Conservation (phyloP, 495 filamentous ascomycete species). For the Penicillium coprophilum region DNA sequence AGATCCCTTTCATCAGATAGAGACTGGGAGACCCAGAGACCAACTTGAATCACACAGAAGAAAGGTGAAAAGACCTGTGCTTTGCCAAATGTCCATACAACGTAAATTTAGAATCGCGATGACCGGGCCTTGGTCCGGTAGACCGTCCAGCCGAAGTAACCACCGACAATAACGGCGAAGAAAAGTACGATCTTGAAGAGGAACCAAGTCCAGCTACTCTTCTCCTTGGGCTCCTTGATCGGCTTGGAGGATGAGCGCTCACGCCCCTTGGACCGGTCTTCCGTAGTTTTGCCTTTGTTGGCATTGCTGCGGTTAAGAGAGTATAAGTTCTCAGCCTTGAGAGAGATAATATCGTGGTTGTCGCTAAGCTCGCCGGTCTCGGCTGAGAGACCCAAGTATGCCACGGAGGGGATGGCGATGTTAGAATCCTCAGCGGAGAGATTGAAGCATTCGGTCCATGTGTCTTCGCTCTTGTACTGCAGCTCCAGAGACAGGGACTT, state of each 20-base stretch:
- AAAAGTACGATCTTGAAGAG: slow-evolving; percentile 82
- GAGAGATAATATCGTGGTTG: slow-evolving; percentile 94
- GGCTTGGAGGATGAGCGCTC: slow-evolving; percentile 27
- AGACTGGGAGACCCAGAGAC: slow-evolving; percentile 9
- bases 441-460: slow-evolving; percentile 90
- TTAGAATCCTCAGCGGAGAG: slow-evolving; percentile 58
- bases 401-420: slow-evolving; percentile 81
- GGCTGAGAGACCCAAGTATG: slow-evolving; percentile 92
- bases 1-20: slow-evolving; percentile 25
- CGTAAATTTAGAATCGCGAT: slow-evolving; percentile 67
- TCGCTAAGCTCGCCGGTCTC: slow-evolving; percentile 96
- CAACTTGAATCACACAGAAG: slow-evolving; percentile 1
- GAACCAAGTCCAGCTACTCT: slow-evolving; percentile 89
- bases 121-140: slow-evolving; percentile 72
- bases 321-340: slow-evolving; percentile 89
- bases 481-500: slow-evolving; percentile 87
- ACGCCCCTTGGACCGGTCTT: slow-evolving; percentile 33
- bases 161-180: slow-evolving; percentile 64
- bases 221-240: slow-evolving; percentile 41
- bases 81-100: slow-evolving; percentile 6
- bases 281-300: slow-evolving; percentile 43
- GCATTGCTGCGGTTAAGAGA: slow-evolving; percentile 46
- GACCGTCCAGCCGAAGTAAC: slow-evolving; percentile 80
- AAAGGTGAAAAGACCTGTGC: not conserved
- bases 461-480: slow-evolving; percentile 84